A percentile compares a stretch with the other conserved stretches of the same genome.
Conservation (phyloP, 371 early-diverging fungal species). For the Mucor plumbeus region DNA sequence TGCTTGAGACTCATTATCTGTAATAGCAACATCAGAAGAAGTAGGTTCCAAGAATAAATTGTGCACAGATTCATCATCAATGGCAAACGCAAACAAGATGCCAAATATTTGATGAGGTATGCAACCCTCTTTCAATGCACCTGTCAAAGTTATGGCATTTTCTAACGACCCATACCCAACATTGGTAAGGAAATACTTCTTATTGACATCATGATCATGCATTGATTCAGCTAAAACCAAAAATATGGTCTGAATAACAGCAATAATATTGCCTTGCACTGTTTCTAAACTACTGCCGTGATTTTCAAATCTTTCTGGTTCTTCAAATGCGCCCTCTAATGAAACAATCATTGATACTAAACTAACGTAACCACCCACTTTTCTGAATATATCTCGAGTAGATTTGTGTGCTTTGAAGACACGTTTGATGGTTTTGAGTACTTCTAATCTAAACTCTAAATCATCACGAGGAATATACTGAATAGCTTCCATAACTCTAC, state of each 20-base stretch:
- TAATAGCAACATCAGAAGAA: not conserved
- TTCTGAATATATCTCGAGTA: conserved; percentile 62
- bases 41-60: conserved; percentile 48
- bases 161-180: conserved; percentile 64
- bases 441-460: conserved; percentile 62
- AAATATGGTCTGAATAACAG: conserved; percentile 56
- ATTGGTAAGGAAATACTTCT: conserved; percentile 55
- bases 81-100: conserved; percentile 65
- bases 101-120: conserved; percentile 59
- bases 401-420: conserved; percentile 52
- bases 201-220: conserved; percentile 61
- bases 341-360: conserved; percentile 67
- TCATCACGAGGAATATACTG: conserved; percentile 62
- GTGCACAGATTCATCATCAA: conserved; percentile 53
- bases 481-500: conserved; percentile 66
- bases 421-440: conserved; percentile 57
- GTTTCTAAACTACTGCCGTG: conserved; percentile 33
- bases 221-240: conserved; percentile 64
- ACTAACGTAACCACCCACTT: conserved; percentile 68
- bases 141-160: conserved; percentile 67
- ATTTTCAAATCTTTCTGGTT: conserved; percentile 34
- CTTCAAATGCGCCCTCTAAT: conserved; percentile 62
- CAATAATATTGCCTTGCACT: conserved; percentile 27
- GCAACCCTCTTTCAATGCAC: conserved; percentile 48
- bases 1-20: not conserved